phyloP scores from a whole-genome alignment of 108 stramenopile species.

The Fragilariopsis cylindrus region DNA sequence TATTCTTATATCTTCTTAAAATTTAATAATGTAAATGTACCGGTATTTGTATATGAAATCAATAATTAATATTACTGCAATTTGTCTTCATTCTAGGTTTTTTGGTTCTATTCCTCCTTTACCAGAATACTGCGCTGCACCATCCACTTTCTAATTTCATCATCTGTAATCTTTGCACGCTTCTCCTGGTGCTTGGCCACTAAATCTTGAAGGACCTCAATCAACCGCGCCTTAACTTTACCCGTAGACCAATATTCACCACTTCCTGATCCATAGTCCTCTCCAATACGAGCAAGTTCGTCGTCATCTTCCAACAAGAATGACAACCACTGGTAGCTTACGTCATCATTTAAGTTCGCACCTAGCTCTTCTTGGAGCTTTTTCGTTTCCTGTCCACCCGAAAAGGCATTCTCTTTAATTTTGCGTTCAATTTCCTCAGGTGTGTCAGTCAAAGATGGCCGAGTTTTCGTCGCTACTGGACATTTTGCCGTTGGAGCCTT shows the following conservation, averaged over 20 bases:
- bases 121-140: conserved; percentile 63
- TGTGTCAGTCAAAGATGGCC: conserved; percentile 97
- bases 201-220: conserved; percentile 83
- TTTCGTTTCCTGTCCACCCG: conserved; percentile 93
- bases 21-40: too few relatives aligned
- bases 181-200: conserved; percentile 90
- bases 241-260: conserved; percentile 94
- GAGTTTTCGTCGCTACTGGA: conserved; percentile 76
- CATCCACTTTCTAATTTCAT: conserved; percentile 93
- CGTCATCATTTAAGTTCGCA: conserved; percentile 95
- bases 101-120: conserved; percentile 16
- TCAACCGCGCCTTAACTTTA: conserved; percentile 89
- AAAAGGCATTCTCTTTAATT: conserved; percentile 92
- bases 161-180: conserved; percentile 86
- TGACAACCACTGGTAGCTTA: conserved; percentile 94
- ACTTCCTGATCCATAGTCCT: conserved; percentile 88
- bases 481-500: conserved; percentile 98
- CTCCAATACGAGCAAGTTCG: conserved; percentile 85
- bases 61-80: too few relatives aligned
- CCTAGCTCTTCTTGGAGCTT: conserved; percentile 92
- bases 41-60: too few relatives aligned
- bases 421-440: conserved; percentile 80
- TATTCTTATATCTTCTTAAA: too few relatives aligned
- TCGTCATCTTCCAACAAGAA: conserved; percentile 99
- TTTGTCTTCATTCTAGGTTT: too few relatives aligned